Evolutionary conservation across 345 rosid species (phyloP), one percentile per base, ranked within the genome.

Genomic region (Pistacia vera): DNA sequence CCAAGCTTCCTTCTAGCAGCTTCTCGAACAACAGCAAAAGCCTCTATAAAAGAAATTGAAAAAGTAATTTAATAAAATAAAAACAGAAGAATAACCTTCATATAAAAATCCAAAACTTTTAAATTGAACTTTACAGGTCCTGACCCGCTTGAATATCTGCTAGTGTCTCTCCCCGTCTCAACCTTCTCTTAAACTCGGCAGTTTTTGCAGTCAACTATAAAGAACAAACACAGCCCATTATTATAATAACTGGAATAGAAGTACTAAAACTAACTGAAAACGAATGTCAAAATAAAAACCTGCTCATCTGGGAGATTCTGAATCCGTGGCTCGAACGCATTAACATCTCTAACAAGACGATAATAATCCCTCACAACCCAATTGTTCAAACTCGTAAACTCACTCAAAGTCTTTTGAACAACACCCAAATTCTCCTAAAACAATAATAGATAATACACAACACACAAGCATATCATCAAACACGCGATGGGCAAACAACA

Each of bases 1-100:
- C 97, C 98, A 85, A 95, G 97, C 75, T 91, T 95, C 89, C 98
- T 90, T 78, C 77, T 91, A 61, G 97, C 98, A 80, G 98, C 97
- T 86, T 93, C 97, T 57, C 98, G 98, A 77, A 93, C 98, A 78
- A 93, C 97, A 5, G 97, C 91, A 88, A 91, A 93, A 9, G 93
- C 97, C 86, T 93, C 98, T 93, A 83, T 3, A 72, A 80, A 54
- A 70, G 60, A 72, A 71, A 14, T 52, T 7, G 46, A 41, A 41
- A 5, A 6, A 5, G 6, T 5, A 8, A 41, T 5, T 41, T 41
- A 7, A 41, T 1, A 8, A 41, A 5, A 41, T 7, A 5, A 41
- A 41, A 71, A 36, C 54, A 59, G 14, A 59, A 7, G 18, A 66
- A 66, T 41, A 35, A 68, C 18, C 60, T 64, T 14, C 55, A 30